These are phyloP conservation scores for Xylaria sp. DNA, from an alignment of 2,329 filamentous ascomycete genomes.

Conservation along the genomic window DNA sequence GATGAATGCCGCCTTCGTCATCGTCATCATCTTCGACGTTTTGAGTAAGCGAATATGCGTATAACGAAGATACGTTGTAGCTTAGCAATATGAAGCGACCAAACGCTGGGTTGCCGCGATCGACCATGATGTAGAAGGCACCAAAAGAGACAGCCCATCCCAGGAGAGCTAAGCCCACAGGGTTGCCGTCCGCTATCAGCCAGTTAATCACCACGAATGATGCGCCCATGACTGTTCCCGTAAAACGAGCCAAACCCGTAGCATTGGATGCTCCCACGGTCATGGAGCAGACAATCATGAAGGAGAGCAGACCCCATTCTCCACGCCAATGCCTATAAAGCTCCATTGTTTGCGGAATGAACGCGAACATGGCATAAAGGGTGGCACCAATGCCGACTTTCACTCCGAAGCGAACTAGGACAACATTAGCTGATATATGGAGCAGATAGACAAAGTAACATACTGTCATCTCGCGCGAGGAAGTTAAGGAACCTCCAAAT, in stretches of 20 bases:
- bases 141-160: slow-evolving; percentile 84
- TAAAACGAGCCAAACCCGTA: slow-evolving; percentile 85
- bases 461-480: slow-evolving; percentile 65
- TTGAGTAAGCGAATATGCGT: slow-evolving; percentile 89
- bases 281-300: slow-evolving; percentile 99
- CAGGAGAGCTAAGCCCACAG: slow-evolving; percentile 78
- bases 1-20: slow-evolving; percentile 85
- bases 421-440: slow-evolving; percentile 40
- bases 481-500: slow-evolving; percentile 60
- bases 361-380: slow-evolving; percentile 89
- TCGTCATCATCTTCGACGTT: slow-evolving; percentile 84
- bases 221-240: slow-evolving; percentile 87
- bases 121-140: slow-evolving; percentile 91
- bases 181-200: slow-evolving; percentile 79
- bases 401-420: slow-evolving; percentile 76
- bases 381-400: slow-evolving; percentile 94
- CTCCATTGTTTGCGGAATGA: slow-evolving; percentile 80
- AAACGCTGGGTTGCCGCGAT: slow-evolving; percentile 84
- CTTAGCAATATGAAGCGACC: slow-evolving; percentile 94
- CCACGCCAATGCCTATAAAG: slow-evolving; percentile 90
- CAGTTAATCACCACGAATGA: slow-evolving; percentile 80
- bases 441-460: slow-evolving; percentile 37
- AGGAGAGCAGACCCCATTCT: slow-evolving; percentile 95
- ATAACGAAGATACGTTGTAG: slow-evolving; percentile 94
- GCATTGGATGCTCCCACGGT: slow-evolving; percentile 97